Evolutionary conservation across 208 protist species (phyloP).

Genomic region (Trichomonas tenax): DNA sequence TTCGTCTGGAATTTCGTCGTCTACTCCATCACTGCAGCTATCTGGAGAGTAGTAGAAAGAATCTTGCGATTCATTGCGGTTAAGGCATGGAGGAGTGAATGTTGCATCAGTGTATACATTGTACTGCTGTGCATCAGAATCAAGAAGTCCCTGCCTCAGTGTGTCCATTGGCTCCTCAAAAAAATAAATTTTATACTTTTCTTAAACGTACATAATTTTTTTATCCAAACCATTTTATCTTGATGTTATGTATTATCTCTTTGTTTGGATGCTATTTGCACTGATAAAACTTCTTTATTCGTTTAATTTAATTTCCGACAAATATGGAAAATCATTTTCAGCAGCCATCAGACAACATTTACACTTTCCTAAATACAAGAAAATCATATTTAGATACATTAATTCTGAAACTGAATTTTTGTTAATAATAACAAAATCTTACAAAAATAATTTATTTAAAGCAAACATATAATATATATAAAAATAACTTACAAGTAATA

Average conservation of each 20-base stretch:
- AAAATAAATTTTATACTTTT: not conserved
- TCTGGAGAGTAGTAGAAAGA: not conserved
- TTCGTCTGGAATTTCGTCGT: not conserved
- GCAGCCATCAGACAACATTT: no score
- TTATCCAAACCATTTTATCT: not conserved
- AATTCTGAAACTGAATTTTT: no score
- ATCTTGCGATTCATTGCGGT: not conserved
- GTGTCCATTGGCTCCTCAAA: not conserved
- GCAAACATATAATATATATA: not conserved
- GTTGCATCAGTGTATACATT: not conserved
- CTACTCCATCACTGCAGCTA: not conserved
- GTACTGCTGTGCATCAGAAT: not conserved
- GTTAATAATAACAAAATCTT: no score
- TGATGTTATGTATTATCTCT: no score
- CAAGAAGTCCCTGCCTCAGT: not conserved
- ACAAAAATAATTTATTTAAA: not conserved
- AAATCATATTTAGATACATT: no score
- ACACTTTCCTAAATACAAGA: no score
- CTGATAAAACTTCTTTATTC: no score
- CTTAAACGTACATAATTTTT: not conserved
- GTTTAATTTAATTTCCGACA: no score
- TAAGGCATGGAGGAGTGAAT: not conserved
- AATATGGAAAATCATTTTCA: no score
- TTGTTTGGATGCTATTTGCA: no score
- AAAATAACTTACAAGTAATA: not conserved